phyloP scores from a whole-genome alignment of 2,329 filamentous ascomycete genomes.

The Aspergillus pseudoterreus region DNA sequence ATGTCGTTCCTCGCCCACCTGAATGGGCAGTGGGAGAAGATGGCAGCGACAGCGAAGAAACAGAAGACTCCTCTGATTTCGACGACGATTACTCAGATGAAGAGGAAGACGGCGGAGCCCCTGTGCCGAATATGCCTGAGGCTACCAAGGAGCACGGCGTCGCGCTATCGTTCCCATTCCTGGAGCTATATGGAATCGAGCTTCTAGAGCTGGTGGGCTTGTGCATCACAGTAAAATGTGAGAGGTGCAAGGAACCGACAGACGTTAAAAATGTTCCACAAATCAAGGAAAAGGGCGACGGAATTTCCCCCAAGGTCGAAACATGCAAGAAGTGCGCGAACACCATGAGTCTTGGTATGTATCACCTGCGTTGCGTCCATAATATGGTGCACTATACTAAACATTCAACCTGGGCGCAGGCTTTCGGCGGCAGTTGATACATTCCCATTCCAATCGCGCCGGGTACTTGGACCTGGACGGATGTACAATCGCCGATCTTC shows the following conservation, averaged over 20 bases:
- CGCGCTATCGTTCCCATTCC: constrained; percentile 71
- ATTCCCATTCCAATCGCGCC: constrained; percentile 68
- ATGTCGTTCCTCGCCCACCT: constrained; percentile 69
- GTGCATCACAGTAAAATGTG: constrained; percentile 70
- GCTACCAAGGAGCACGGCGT: constrained; percentile 62
- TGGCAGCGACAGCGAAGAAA: constrained; percentile 34
- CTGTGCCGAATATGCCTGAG: constrained; percentile 30
- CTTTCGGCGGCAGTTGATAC: constrained; percentile 68
- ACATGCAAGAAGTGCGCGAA: constrained; percentile 55
- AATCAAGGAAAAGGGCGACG: constrained; percentile 40
- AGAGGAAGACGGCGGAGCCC: constrained; percentile 37
- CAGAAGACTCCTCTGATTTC: constrained; percentile 7
- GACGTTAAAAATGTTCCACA: constrained; percentile 66
- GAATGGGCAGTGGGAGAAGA: constrained; percentile 59
- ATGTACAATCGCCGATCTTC: constrained; percentile 70
- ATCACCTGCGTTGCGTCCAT: not conserved
- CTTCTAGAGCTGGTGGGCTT: constrained; percentile 66
- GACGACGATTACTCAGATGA: constrained; percentile 43
- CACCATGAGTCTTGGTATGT: constrained; percentile 44
- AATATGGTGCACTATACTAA: not conserved
- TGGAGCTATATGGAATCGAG: constrained; percentile 75
- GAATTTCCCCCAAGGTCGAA: constrained; percentile 41
- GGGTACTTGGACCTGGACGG: constrained; percentile 75
- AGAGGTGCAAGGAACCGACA: constrained; percentile 69
- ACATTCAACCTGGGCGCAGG: constrained; percentile 21